Base-by-base conservation (phyloP, 2,329 filamentous ascomycete species). In the Diplodia seriata region DNA sequence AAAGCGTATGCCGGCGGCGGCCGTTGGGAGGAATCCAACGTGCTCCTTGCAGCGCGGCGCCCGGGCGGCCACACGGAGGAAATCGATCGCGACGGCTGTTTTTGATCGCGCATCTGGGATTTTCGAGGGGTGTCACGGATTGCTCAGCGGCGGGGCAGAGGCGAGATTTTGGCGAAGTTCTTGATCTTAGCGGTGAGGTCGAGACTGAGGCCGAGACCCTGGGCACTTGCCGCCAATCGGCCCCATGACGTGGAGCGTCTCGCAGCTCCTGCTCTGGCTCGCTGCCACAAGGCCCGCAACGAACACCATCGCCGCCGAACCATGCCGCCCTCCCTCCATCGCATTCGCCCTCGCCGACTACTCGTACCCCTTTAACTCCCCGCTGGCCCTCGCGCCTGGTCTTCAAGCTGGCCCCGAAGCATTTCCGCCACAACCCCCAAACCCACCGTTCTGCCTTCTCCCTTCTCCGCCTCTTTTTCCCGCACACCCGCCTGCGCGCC, bases 381-480 rank as follows among this genome's bases (percentile, higher is more conserved):
- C 59, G n/a, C 55, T 29, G 36, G 43, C 26, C 59, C 57, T 20
- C 59, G 59, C 47, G 43, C 47, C 59, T 36, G 43, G 43, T 51
- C 31, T 51, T 20, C 65, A 68, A 68, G 56, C 47, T 68, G 66
- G 66, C 76, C 70, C 75, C 75, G 68, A 73, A 72, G 66, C 72
- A 70, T 53, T 73, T 75, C 56, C 75, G 73, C 69, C 75, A 73
- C 70, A 76, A 74, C 72, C 73, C 74, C 62, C 71, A 70, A 67
- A 69, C 73, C 68, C 74, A 74, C 74, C 72, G 74, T 69, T 68
- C 73, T 65, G 73, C 73, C 47, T 8, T 63, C 47, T 78, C 76
- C 23, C 73, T 91, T 70, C 77, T 93, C 61, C 86, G 89, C 72
- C 89, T 88, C 77, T 83, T 94, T 70, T 89, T 93, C 74, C 90